Base-by-base conservation (phyloP, 2,329 filamentous ascomycete species). In the Coniochaeta pulveracea region DNA sequence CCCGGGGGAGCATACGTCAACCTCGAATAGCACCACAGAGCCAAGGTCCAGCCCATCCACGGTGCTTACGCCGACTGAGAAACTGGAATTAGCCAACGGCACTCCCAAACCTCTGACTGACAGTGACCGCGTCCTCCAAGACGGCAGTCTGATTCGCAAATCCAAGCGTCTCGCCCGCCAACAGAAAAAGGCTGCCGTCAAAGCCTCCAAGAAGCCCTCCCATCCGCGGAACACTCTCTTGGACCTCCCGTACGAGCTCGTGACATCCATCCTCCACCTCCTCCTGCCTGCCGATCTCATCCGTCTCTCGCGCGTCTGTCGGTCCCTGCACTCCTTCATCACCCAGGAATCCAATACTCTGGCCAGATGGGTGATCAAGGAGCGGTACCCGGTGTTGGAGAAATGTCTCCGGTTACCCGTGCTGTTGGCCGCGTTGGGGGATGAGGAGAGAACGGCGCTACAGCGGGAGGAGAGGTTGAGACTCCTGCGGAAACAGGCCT, bases 321-420 rank as follows among this genome's bases (percentile, higher is more conserved):
- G 48, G 16, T 40, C 53, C 9, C 58, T 68, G 7, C 51, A 51
- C 4, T 24, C 45, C 2, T 66, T 70, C 46, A 58, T 76, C 34
- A 19, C 43, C 4, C 42, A 53, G 2, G 55, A 74, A 18, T 60
- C 66, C 30, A 28, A 41, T 5, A 40, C 50, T n/a, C 54, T 76
- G 24, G 58, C 60, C 6, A 47, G 51, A 17, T 45, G 49, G 19
- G 59, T 76, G 34, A 56, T 66, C 21, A 36, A 38, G 1, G 48
- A 52, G 26, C 64, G 71, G 19, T 77, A 76, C 43, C 43, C 51
- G 15, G 58, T 64, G 35, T 57, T 76, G 5, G 50, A 53, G 15
- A 57, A 61, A 42, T 72, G 69, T 49, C 66, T 76, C 33, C 61
- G 57, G 2, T 55, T 63, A 2, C 72, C 72, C 0, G 54, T 62